Evolutionary conservation across 257 asterid species (phyloP).

Genomic region (Solanum paucissectum): DNA sequence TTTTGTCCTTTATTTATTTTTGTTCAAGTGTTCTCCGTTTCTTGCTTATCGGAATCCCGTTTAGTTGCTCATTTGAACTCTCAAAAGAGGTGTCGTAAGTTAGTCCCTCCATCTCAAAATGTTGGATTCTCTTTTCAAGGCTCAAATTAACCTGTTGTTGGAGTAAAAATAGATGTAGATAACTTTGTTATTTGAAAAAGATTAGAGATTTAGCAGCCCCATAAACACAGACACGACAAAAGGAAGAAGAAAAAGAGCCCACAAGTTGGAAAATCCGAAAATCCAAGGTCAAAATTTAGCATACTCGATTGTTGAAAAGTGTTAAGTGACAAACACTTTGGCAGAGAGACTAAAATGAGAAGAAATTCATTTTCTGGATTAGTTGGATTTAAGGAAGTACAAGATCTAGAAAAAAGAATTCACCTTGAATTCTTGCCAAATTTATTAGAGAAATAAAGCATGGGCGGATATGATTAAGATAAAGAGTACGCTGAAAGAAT

Average conservation of each 20-base stretch:
- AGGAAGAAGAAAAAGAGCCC: neutral
- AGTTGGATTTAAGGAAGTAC: neutral
- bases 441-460: neutral
- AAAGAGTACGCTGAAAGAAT: neutral
- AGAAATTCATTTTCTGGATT: neutral
- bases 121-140: neutral
- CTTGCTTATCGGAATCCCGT: neutral
- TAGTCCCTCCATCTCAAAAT: neutral
- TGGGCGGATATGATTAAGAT: neutral
- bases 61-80: neutral
- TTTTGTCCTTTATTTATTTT: neutral
- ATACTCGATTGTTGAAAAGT: neutral
- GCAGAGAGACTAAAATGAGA: neutral
- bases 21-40: neutral
- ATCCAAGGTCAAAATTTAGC: neutral
- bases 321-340: neutral
- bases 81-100: neutral
- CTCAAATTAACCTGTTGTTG: neutral
- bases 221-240: neutral
- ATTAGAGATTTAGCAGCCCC: neutral
- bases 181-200: neutral
- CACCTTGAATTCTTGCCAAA: neutral
- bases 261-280: neutral
- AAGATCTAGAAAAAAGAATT: neutral
- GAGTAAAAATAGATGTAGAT: neutral